Evolutionary conservation across 2,329 filamentous ascomycete species (phyloP), one percentile per base, ranked within the genome.

Genomic region (Fusarium torulosum): DNA sequence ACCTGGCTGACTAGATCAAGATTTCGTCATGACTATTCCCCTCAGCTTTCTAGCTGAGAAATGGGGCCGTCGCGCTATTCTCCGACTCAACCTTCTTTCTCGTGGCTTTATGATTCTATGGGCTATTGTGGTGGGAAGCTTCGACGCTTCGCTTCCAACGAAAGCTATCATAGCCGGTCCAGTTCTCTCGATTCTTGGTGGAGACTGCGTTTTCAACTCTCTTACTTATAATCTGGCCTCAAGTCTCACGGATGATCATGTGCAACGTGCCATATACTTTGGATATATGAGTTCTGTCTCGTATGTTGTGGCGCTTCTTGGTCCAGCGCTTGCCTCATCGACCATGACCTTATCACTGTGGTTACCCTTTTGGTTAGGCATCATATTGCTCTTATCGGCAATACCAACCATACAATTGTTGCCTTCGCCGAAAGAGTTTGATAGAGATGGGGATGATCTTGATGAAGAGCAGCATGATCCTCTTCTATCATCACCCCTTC

Each of bases 131-230:
- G 57, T 73, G 1, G 72, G 69, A 5, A 52, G 46, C 14, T 72
- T 70, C 17, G 65, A 74, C 19, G 15, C 20, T 2, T 7, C 66
- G 0, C 41, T 74, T n/a, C 69, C 72, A 2, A 70, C 62, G 6
- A 65, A 53, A 23, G 63, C 81, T 21, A 78, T 84, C 5, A 67
- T 83, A 6, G 74, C 75, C 1, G 81, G 79, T 0, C 80, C 83
- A 0, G 71, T 75, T 3, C 75, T 84, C 2, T 84, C 83, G 0
- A 64, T 84, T 1, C 75, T 85, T 0, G 83, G 83, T 2, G 83
- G 82, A 15, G 83, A 85, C 59, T 85, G 83, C 25, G 81, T 85
- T 15, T 82, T 85, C 69, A 84, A 83, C 59, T 84, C 83, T 20
- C 79, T 85, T 41, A 77, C 80, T 4, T 85, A 84, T 50, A 74